Conservation (phyloP, 1,284 basidiomycete species). For the Coniferiporia weirii region DNA sequence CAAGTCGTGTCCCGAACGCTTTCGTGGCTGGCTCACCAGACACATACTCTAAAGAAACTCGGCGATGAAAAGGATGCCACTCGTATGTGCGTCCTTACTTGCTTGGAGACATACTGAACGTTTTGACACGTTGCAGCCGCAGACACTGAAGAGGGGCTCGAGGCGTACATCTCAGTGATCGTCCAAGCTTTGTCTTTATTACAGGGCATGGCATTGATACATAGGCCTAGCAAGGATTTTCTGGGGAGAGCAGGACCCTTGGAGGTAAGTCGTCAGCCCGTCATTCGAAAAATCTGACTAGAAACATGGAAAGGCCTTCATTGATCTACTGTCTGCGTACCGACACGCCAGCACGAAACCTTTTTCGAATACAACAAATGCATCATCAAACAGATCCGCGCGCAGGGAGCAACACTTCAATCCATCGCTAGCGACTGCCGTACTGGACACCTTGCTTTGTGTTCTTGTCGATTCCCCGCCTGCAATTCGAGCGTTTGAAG, state of each 20-base stretch:
- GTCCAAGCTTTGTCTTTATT: conserved; percentile 59
- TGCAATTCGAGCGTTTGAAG: conserved; percentile 74
- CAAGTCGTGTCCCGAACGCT: conserved; percentile 58
- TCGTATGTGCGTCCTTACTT: conserved; percentile 1
- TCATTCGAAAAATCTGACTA: conserved; percentile 3
- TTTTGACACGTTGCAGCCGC: not conserved
- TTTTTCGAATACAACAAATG: conserved; percentile 21
- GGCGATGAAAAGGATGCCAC: conserved; percentile 3
- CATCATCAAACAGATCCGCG: conserved; percentile 17
- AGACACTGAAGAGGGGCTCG: conserved; percentile 34
- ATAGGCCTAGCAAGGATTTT: conserved; percentile 60
- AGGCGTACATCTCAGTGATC: conserved; percentile 44
- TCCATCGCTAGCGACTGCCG: conserved; percentile 47
- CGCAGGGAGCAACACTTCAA: conserved; percentile 21
- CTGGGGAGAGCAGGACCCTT: conserved; percentile 65
- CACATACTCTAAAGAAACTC: conserved; percentile 34
- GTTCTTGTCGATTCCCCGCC: conserved; percentile 76
- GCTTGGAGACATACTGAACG: not conserved
- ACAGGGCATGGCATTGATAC: conserved; percentile 76
- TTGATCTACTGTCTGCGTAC: conserved; percentile 66
- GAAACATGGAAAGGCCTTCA: conserved; percentile 42
- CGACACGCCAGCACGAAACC: conserved; percentile 45
- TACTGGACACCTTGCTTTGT: conserved; percentile 79
- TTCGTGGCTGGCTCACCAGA: conserved; percentile 45
- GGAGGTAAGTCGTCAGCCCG: conserved; percentile 47